These are phyloP conservation scores for Westerdykella ornata DNA, from an alignment of 2,329 filamentous ascomycete species.

Conservation along the genomic window DNA sequence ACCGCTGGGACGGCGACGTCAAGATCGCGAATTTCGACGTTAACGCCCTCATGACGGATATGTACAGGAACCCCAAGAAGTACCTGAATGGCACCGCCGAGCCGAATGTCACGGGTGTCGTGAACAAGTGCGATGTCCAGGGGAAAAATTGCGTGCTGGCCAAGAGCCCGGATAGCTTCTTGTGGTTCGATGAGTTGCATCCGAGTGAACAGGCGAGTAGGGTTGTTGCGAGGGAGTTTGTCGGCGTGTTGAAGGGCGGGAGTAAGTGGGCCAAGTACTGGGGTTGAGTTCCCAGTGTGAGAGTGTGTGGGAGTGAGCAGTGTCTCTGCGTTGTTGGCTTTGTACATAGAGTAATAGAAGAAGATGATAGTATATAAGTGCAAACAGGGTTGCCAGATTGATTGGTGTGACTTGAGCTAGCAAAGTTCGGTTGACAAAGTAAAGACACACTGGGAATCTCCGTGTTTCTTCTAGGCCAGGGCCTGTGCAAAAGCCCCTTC, in stretches of 20 bases:
- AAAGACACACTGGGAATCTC: no score
- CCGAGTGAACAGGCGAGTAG: slow-evolving; percentile 58
- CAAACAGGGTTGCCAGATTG: no score
- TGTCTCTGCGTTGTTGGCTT: no score
- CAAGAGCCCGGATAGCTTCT: slow-evolving; percentile 49
- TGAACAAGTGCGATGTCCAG: slow-evolving; percentile 47
- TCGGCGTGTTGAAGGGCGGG: slow-evolving; percentile 47
- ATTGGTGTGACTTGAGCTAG: no score
- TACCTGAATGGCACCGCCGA: slow-evolving; percentile 60
- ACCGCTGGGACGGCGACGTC: slow-evolving; percentile 46
- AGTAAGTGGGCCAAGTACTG: slow-evolving; percentile 45
- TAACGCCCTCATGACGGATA: slow-evolving; percentile 56
- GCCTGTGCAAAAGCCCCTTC: no score
- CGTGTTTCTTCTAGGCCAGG: no score
- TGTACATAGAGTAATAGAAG: no score
- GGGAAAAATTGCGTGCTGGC: slow-evolving; percentile 34
- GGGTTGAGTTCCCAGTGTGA: slow-evolving; percentile 8
- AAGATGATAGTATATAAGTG: no score
- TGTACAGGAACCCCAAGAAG: slow-evolving; percentile 52
- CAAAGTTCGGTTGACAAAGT: no score
- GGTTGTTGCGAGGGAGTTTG: slow-evolving; percentile 52
- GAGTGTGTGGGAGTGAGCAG: no score
- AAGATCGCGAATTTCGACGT: slow-evolving; percentile 62
- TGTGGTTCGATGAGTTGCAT: slow-evolving; percentile 72
- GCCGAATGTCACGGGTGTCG: slow-evolving; percentile 55